Base-by-base conservation (phyloP, 257 asterid species). In the Penstemon davidsonii region DNA sequence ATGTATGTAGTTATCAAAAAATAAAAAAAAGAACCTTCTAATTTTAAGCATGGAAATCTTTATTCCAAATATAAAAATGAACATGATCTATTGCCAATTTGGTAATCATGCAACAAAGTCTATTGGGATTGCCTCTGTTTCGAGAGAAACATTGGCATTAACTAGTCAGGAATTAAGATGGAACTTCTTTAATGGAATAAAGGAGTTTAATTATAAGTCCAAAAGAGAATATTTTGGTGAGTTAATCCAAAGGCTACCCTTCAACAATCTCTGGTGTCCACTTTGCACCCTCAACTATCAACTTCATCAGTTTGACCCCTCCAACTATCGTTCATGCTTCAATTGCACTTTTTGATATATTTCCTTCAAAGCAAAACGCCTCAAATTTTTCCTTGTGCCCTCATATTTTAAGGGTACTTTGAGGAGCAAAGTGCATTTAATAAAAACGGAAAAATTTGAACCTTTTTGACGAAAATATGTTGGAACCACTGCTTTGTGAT, bases 131-230 rank as follows among this genome's bases (percentile, higher is more conserved):
- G 80, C 96, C 15, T 78, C 96, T 10, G 86, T 83, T 64, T 33
- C 85, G 37, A 79, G 89, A 7, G 93, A 85, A 58, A 84, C 85
- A 10, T 79, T 94, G 2, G 52, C 85, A 1, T 15, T 72, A 76
- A 71, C 76, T 39, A 82, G 69, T 62, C 68, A 76, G 33, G 87
- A 81, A 76, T 82, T 15, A 15, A 15, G 18, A 76, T 41, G 78
- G 76, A 59, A 50, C 77, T 3, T 53, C 79, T 63, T 33, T 83
- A 38, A 76, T 76, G 78, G 88, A 86, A 10, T 15, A 72, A 0
- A 83, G 86, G 44, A 79, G 82, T 60, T 71, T 77, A 60, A 77
- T 85, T 71, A 76, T 87, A 67, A 74, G 75, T 36, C 83, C 95
- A 6, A 85, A 82, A 9, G 89, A 84, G 36, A 15, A 15, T 15